Evolutionary conservation across 2,329 filamentous ascomycete species (phyloP).

Genomic region (Chaetomiaceae sp.): DNA sequence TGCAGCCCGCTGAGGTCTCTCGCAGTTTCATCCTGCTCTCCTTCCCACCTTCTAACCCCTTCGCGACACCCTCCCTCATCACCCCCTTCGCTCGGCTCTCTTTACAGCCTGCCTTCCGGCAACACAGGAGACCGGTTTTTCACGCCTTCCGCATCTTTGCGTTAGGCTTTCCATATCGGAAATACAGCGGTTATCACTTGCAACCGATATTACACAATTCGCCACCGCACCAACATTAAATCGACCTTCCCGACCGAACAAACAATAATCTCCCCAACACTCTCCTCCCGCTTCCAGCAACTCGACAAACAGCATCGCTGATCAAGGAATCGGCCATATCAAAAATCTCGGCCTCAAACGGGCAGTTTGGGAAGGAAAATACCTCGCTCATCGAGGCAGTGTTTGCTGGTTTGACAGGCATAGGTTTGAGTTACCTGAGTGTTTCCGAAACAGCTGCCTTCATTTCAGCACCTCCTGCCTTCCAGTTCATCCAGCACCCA

Average conservation of each 20-base stretch:
- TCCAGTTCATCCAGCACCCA: constrained; percentile 5
- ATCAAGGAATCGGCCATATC: background rate
- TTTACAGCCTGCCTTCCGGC: background rate
- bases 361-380: constrained; percentile 13
- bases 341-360: background rate
- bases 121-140: background rate
- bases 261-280: background rate
- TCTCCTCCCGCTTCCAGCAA: background rate
- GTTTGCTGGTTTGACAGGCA: constrained; percentile 24
- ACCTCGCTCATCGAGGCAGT: too few relatives aligned
- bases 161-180: background rate
- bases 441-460: constrained; percentile 22
- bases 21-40: constrained; percentile 30
- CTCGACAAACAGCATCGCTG: background rate
- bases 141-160: constrained; percentile 1
- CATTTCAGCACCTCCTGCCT: constrained; percentile 17
- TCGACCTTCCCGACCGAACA: background rate
- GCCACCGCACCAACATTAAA: constrained; percentile 10
- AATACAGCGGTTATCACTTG: background rate
- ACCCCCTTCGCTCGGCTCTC: constrained; percentile 12
- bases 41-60: constrained; percentile 27
- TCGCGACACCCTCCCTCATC: constrained; percentile 26
- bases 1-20: constrained; percentile 21
- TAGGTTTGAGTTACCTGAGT: constrained; percentile 28
- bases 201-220: background rate